Evolutionary conservation across 768 basidiomycete species (phyloP), one percentile per base, ranked within the genome.

Genomic region (Pleurotus citrinopileatus): DNA sequence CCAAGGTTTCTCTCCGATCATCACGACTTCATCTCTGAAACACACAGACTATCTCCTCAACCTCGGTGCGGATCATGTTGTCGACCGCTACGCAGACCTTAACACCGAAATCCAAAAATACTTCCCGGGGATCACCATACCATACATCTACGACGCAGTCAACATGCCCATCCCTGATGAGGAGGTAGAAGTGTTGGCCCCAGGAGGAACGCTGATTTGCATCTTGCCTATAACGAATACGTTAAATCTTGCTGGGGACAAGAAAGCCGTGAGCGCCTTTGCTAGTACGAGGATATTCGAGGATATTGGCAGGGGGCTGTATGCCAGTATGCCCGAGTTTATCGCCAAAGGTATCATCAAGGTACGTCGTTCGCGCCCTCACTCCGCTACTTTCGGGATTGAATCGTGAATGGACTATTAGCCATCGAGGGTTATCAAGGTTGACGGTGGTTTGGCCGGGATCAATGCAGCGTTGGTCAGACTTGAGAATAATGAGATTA

Each of bases 351-450:
- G 67, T 3, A 42, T 67, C 22, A 59, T 73, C n/a, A 67, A 66
- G 59, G 75, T 77, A 54, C 4, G 59, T 51, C n/a, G n/a, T n/a
- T n/a, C n/a, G n/a, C n/a, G n/a, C n/a, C n/a, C n/a, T n/a, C n/a
- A n/a, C n/a, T n/a, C n/a, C n/a, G n/a, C n/a, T n/a, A n/a, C n/a
- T n/a, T n/a, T n/a, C n/a, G n/a, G n/a, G n/a, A n/a, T n/a, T 40
- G 38, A 40, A 12, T 38, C 19, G 0, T 19, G 13, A 37, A 17
- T 36, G 19, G 17, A 48, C 25, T 45, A 9, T 27, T 45, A 81
- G 80, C 75, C 77, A 1, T 78, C 75, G 61, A 64, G 64, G 19
- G 67, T 73, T 8, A 74, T 79, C 52, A 60, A 73, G 13, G 52
- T 81, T 10, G 63, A 70, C 0, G 67, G 67, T 10, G 80, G 80